These are phyloP conservation scores for Pestalotiopsis sp. DNA, from an alignment of 2,329 filamentous ascomycete genomes.

Conservation along the genomic window DNA sequence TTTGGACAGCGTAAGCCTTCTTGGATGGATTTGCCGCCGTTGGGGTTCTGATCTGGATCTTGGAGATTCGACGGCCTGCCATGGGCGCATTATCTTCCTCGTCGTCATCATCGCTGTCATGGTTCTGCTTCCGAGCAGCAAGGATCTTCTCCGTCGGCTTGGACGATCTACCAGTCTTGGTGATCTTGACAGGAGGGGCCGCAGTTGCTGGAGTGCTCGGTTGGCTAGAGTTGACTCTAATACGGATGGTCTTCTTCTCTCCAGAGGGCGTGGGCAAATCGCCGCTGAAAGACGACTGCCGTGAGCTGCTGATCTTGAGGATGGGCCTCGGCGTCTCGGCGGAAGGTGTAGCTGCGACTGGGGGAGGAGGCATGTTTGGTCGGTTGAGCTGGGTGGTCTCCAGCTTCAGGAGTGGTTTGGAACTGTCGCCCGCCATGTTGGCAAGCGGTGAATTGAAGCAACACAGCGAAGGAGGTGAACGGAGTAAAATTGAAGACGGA, in stretches of 20 bases:
- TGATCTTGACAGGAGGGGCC: conserved; percentile 39
- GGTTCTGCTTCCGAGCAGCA: conserved; percentile 61
- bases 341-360: conserved; percentile 16
- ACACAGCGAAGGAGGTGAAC: not conserved
- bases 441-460: not conserved
- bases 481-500: not conserved
- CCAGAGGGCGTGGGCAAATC: conserved; percentile 28
- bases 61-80: conserved; percentile 42
- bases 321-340: conserved; percentile 29
- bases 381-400: conserved; percentile 21
- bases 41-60: conserved; percentile 52
- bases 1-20: conserved; percentile 30
- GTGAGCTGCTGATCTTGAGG: conserved; percentile 33
- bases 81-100: conserved; percentile 40
- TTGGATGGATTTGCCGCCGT: conserved; percentile 21
- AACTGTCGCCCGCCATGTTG: conserved; percentile 26
- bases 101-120: conserved; percentile 54
- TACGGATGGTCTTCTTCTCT: conserved; percentile 37
- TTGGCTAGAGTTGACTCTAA: conserved; percentile 35
- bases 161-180: conserved; percentile 59
- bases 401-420: conserved; percentile 29
- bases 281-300: conserved; percentile 27
- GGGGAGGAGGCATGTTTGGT: conserved; percentile 30
- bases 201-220: conserved; percentile 28
- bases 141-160: conserved; percentile 60